phyloP scores from a whole-genome alignment of 257 asterid genomes.

The Solanum arcanum region DNA sequence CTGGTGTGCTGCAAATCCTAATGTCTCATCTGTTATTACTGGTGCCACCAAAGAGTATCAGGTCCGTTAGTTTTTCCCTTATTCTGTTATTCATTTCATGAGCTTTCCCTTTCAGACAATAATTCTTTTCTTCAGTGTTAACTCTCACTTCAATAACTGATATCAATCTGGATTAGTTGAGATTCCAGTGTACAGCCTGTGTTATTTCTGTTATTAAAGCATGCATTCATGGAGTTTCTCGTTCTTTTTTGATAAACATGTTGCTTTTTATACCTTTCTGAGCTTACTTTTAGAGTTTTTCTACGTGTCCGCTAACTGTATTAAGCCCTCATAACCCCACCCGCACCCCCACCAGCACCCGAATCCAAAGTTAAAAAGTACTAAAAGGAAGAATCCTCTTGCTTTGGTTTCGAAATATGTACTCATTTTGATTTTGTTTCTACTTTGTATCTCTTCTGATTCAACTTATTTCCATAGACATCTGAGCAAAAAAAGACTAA shows the following conservation, averaged over 20 bases:
- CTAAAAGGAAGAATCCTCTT: neutral
- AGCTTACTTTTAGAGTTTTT: neutral
- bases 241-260: neutral
- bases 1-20: slow-evolving; percentile 97
- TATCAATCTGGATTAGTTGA: neutral
- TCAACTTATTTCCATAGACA: neutral
- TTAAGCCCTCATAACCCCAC: neutral
- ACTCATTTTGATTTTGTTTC: neutral
- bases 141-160: neutral
- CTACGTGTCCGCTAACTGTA: neutral
- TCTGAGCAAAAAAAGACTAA: neutral
- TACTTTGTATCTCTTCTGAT: neutral
- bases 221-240: neutral
- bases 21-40: slow-evolving; percentile 90
- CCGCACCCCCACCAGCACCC: neutral
- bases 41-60: slow-evolving; percentile 92
- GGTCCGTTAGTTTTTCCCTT: slow-evolving; percentile 32
- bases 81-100: neutral
- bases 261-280: neutral
- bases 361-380: neutral
- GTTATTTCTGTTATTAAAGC: neutral
- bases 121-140: neutral
- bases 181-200: neutral
- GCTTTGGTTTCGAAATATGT: neutral
- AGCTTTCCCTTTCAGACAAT: neutral